Conservation (phyloP, 2,329 filamentous ascomycete genomes). For the Lecanicillium sp. region DNA sequence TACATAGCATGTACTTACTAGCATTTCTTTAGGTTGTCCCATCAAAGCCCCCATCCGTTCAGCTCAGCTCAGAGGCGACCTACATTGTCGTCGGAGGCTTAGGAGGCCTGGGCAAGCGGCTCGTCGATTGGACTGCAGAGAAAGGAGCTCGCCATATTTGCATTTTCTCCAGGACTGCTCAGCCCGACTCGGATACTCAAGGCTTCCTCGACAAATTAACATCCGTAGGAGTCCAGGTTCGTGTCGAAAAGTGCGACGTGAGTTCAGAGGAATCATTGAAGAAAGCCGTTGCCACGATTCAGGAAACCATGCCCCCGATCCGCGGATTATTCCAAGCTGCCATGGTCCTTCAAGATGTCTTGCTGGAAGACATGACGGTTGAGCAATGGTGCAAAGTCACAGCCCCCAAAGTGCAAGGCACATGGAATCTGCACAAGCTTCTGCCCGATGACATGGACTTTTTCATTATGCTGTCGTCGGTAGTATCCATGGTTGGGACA, state of each 20-base stretch:
- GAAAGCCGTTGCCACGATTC: slow-evolving; percentile 19
- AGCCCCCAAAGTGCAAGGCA: slow-evolving; percentile 26
- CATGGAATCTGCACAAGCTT: slow-evolving; percentile 27
- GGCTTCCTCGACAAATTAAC: background rate
- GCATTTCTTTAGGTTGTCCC: background rate
- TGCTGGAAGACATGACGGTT: slow-evolving; percentile 25
- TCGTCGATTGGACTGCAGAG: slow-evolving; percentile 22
- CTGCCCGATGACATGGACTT: slow-evolving; percentile 24
- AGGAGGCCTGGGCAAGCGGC: slow-evolving; percentile 22
- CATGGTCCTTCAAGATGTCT: slow-evolving; percentile 24
- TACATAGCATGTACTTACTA: background rate
- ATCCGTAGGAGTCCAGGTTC: slow-evolving; percentile 16
- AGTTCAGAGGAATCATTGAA: slow-evolving; percentile 3
- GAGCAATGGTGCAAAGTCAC: slow-evolving; percentile 23
- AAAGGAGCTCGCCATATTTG: slow-evolving; percentile 21
- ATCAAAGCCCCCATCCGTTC: background rate
- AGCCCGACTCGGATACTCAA: background rate
- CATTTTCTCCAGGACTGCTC: slow-evolving; percentile 19
- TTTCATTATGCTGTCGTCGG: slow-evolving; percentile 29
- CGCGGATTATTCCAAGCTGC: slow-evolving; percentile 32
- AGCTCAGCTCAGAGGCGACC: slow-evolving; percentile 7
- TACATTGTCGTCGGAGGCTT: slow-evolving; percentile 26
- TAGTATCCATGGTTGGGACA: slow-evolving; percentile 25
- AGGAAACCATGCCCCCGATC: slow-evolving; percentile 21
- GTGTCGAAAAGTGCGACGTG: slow-evolving; percentile 24